These are phyloP conservation scores for Neohortaea acidophila DNA, from an alignment of 495 filamentous ascomycete genomes.

Conservation along the genomic window DNA sequence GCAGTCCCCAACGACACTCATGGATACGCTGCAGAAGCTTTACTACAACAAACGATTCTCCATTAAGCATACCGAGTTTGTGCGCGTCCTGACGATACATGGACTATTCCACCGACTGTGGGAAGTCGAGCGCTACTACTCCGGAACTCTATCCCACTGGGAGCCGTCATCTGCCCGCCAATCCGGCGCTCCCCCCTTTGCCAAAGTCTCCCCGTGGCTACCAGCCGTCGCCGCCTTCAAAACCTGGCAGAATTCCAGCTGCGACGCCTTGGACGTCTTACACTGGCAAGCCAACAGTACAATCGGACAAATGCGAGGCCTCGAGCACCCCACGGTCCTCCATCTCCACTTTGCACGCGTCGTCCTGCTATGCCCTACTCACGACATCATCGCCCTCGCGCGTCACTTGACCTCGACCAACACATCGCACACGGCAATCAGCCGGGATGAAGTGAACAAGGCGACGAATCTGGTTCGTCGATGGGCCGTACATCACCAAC, in stretches of 20 bases:
- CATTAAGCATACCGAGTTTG: constrained; percentile 33
- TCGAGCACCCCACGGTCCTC: constrained; percentile 37
- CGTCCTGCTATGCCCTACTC: constrained; percentile 22
- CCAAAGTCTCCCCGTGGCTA: constrained; percentile 38
- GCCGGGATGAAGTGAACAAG: not conserved
- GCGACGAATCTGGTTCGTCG: constrained; percentile 22
- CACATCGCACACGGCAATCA: not conserved
- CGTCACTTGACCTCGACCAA: too few relatives aligned
- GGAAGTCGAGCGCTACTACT: constrained; percentile 37
- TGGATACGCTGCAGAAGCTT: constrained; percentile 31
- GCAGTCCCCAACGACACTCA: constrained; percentile 27
- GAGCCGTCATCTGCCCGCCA: constrained; percentile 30
- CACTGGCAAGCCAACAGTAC: constrained; percentile 39
- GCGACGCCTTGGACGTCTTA: constrained; percentile 40
- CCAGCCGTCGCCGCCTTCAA: constrained; percentile 36
- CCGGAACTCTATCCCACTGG: constrained; percentile 34
- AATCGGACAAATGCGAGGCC: constrained; percentile 31
- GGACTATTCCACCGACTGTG: constrained; percentile 37
- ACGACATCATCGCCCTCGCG: constrained; percentile 20
- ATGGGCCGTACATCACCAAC: constrained; percentile 38
- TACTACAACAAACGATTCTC: constrained; percentile 37
- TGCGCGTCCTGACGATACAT: constrained; percentile 35
- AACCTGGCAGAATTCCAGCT: constrained; percentile 41
- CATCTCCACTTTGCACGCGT: constrained; percentile 38
- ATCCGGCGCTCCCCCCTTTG: constrained; percentile 9